Conservation (phyloP, 495 filamentous ascomycete species). For the Barbatosphaeria neglecta region DNA sequence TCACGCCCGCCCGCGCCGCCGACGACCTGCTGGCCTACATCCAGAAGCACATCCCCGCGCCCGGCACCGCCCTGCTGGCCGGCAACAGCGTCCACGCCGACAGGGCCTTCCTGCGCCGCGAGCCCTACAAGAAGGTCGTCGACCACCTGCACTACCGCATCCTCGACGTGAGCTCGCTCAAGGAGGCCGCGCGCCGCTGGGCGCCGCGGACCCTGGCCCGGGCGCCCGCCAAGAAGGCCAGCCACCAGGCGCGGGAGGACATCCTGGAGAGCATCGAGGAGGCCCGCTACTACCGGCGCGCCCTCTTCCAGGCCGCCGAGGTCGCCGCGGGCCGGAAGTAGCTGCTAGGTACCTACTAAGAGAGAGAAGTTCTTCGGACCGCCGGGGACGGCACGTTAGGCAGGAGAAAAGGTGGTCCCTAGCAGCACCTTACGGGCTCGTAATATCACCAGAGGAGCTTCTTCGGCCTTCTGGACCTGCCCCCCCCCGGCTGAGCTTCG, state of each 20-base stretch:
- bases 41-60: conserved; percentile 50
- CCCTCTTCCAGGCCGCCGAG: conserved; percentile 38
- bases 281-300: conserved; percentile 65
- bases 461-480: too few species aligned
- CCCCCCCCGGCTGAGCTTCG: too few species aligned
- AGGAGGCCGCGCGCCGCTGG: conserved; percentile 83
- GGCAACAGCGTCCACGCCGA: conserved; percentile 92
- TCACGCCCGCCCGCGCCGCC: conserved; percentile 61
- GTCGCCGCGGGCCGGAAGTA: neutral
- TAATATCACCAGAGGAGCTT: too few species aligned
- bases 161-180: conserved; percentile 80
- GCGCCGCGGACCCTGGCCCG: conserved; percentile 44
- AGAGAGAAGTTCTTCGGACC: too few species aligned
- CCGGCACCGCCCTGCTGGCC: conserved; percentile 58
- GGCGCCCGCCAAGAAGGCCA: conserved; percentile 58
- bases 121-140: conserved; percentile 59
- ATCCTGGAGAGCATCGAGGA: conserved; percentile 93
- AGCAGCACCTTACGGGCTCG: too few species aligned
- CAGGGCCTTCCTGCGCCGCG: conserved; percentile 63
- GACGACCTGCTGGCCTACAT: conserved; percentile 67
- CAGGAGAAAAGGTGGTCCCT: too few species aligned
- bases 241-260: conserved; percentile 78
- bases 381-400: too few species aligned
- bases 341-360: neutral
- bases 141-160: conserved; percentile 80